Evolutionary conservation across 2,329 filamentous ascomycete species (phyloP), one percentile per base, ranked within the genome.

Genomic region (Sclerotinia trifoliorum): DNA sequence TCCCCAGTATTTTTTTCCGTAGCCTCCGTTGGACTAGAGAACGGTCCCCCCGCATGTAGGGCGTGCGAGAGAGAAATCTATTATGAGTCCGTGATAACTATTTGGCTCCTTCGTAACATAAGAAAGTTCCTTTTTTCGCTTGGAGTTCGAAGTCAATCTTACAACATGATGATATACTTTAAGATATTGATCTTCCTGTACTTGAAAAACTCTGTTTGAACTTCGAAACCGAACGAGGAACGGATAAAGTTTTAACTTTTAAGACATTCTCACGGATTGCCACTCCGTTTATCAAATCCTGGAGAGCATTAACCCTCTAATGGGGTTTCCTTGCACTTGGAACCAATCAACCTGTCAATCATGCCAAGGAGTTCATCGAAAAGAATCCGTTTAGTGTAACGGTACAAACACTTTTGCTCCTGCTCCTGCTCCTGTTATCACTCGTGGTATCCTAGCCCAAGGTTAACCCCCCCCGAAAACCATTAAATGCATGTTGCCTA

Each of bases 311-410:
- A 24, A 35, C 26, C n/a, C 26, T 63, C 39, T 17, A 8, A 24
- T 51, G 6, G 32, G 21, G n/a, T 61, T 29, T 10, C 61, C 48
- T 42, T 24, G 48, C 13, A 15, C n/a, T n/a, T n/a, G 21, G 44
- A 52, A 26, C 49, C 61, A 64, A 64, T 64, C 49, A 64, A 42
- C 8, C 24, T 52, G 46, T 42, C 46, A 65, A 29, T 10, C 15
- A 32, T 35, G 35, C 24, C 42, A 19, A 68, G 66, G 66, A 60
- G 69, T 64, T 55, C 62, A 61, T 56, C 46, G 19, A 26, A n/a
- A n/a, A n/a, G 15, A 44, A 49, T 51, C 51, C 21, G 62, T 42
- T 44, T 65, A 51, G 24, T 56, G 39, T 52, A 6, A 46, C 51
- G 35, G 49, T 44, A 65, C 62, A 55, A 42, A 29, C 39, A 56